Evolutionary conservation across 2,329 filamentous ascomycete species (phyloP).

Genomic region (Orbilia quercus): DNA sequence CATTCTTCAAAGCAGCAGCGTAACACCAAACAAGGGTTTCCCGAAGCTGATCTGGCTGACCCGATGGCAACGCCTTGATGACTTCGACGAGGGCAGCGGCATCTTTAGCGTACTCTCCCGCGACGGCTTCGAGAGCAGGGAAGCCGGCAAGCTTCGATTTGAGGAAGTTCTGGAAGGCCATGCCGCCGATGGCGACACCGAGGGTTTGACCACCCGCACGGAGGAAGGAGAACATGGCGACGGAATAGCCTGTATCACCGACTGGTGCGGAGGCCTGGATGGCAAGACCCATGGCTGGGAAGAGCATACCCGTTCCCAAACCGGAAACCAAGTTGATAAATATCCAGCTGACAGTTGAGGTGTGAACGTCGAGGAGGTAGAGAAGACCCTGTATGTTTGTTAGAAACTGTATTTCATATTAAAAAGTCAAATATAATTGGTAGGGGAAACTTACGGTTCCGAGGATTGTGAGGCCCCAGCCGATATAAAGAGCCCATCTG

Average conservation of each 20-base stretch:
- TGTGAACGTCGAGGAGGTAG: constrained; percentile 66
- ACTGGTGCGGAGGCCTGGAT: constrained; percentile 72
- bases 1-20: constrained; percentile 68
- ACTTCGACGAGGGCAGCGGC: constrained; percentile 71
- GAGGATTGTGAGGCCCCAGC: constrained; percentile 72
- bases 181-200: constrained; percentile 75
- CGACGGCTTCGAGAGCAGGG: constrained; percentile 65
- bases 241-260: constrained; percentile 71
- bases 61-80: constrained; percentile 69
- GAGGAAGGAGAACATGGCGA: constrained; percentile 75
- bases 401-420: constrained; percentile 6
- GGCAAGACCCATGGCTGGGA: constrained; percentile 72
- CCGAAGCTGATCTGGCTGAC: constrained; percentile 61
- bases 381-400: constrained; percentile 65
- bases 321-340: constrained; percentile 72
- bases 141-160: constrained; percentile 66
- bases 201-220: constrained; percentile 74
- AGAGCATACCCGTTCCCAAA: constrained; percentile 73
- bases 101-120: constrained; percentile 68
- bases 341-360: constrained; percentile 69
- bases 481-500: constrained; percentile 71
- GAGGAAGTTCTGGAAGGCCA: constrained; percentile 76
- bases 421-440: background rate
- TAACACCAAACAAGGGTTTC: constrained; percentile 68
- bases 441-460: constrained; percentile 63